These are phyloP conservation scores for Rhynchosporium graminicola DNA, from an alignment of 2,329 filamentous ascomycete genomes.

Conservation along the genomic window DNA sequence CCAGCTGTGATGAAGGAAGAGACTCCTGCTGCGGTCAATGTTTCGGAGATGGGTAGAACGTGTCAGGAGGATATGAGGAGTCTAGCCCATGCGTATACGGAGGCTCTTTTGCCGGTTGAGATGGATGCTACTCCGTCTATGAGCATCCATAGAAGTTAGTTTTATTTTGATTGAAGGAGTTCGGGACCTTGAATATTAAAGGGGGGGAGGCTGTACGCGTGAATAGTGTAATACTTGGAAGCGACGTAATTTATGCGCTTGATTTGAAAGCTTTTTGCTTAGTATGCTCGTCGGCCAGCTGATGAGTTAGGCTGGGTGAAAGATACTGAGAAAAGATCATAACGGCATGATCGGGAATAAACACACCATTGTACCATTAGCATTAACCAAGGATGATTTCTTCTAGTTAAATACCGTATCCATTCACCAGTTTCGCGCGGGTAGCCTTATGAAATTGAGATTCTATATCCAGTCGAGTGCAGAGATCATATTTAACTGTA, in stretches of 20 bases:
- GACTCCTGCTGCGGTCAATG: constrained; percentile 4
- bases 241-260: neutral
- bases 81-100: constrained; percentile 10
- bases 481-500: no score
- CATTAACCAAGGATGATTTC: no score
- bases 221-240: neutral
- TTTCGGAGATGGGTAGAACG: constrained; percentile 9
- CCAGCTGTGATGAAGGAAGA: constrained; percentile 7
- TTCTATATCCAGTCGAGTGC: no score
- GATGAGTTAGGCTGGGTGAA: no score
- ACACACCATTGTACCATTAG: no score
- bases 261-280: no score
- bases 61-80: constrained; percentile 8
- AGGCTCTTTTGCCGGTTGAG: constrained; percentile 11
- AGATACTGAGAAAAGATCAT: no score
- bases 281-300: no score
- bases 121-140: constrained; percentile 14
- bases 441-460: no score
- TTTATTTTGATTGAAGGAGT: neutral
- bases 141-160: neutral
- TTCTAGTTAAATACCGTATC: no score
- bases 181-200: neutral
- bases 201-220: neutral
- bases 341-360: no score
- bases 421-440: no score